phyloP scores from a whole-genome alignment of 2,329 filamentous ascomycete genomes.

The Sclerotinia minor region DNA sequence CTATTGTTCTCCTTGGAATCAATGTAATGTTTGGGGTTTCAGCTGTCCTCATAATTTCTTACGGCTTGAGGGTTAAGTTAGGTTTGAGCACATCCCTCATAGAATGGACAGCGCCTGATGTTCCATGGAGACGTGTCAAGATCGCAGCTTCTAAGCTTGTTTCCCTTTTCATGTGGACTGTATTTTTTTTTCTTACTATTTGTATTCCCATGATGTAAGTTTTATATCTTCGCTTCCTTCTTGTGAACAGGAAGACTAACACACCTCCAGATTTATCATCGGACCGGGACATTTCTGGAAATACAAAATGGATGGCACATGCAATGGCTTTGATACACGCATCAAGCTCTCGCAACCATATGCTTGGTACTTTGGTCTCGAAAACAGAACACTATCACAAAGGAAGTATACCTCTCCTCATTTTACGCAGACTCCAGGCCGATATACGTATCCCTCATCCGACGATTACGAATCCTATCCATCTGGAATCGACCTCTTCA shows the following conservation, averaged over 20 bases:
- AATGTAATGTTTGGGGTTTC: neutral
- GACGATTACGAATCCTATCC: neutral
- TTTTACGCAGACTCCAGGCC: neutral
- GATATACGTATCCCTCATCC: slow-evolving; percentile 1
- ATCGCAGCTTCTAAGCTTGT: neutral
- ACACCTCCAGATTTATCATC: neutral
- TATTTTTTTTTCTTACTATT: neutral
- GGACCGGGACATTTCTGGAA: neutral
- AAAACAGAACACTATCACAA: neutral
- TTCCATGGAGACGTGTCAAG: neutral
- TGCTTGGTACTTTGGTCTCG: neutral
- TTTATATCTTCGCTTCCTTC: neutral
- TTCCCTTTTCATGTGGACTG: neutral
- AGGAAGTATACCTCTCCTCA: too few relatives aligned
- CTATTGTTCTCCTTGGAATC: neutral
- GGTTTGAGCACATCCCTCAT: neutral
- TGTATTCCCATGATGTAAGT: neutral
- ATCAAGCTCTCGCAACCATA: neutral
- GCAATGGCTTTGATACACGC: slow-evolving; percentile 10
- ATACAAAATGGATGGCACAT: neutral
- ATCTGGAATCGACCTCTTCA: slow-evolving; percentile 1
- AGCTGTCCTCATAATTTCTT: neutral
- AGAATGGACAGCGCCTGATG: neutral
- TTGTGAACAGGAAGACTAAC: neutral
- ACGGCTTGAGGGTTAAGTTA: neutral